Conservation (phyloP, 345 rosid species). For the Gossypium sturtianum region DNA sequence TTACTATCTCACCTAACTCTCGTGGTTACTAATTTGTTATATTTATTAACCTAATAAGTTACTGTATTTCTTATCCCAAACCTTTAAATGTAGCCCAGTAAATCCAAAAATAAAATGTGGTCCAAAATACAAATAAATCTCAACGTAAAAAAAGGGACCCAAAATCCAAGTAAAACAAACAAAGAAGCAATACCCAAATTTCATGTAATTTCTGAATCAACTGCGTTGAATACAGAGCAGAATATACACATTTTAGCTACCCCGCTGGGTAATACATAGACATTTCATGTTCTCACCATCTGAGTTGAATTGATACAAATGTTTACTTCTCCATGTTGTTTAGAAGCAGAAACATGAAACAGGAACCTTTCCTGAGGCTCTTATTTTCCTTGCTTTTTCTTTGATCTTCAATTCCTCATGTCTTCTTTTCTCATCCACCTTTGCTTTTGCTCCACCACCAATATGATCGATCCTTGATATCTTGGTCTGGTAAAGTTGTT, state of each 20-base stretch:
- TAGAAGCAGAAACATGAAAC: slow-evolving; percentile 48
- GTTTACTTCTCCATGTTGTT: slow-evolving; percentile 7
- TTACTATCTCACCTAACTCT: too few relatives aligned
- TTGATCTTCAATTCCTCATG: slow-evolving; percentile 45
- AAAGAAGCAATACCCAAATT: background rate
- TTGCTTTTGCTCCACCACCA: slow-evolving; percentile 49
- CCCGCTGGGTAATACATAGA: background rate
- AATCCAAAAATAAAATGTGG: too few relatives aligned
- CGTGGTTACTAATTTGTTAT: too few relatives aligned
- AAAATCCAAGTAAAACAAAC: too few relatives aligned
- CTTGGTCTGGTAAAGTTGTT: slow-evolving; percentile 48
- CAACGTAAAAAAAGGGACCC: too few relatives aligned
- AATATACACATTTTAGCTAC: background rate
- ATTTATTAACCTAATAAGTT: too few relatives aligned
- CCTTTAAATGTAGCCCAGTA: too few relatives aligned
- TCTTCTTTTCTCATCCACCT: slow-evolving; percentile 55
- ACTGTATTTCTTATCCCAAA: too few relatives aligned
- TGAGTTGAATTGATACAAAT: background rate
- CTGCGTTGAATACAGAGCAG: background rate
- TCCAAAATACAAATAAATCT: too few relatives aligned
- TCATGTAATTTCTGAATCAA: background rate
- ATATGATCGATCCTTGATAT: slow-evolving; percentile 48
- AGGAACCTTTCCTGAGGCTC: slow-evolving; percentile 34
- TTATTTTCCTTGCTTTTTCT: slow-evolving; percentile 42
- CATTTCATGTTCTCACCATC: background rate